Base-by-base conservation (phyloP, 2,329 filamentous ascomycete species). In the Diaporthe destruens region DNA sequence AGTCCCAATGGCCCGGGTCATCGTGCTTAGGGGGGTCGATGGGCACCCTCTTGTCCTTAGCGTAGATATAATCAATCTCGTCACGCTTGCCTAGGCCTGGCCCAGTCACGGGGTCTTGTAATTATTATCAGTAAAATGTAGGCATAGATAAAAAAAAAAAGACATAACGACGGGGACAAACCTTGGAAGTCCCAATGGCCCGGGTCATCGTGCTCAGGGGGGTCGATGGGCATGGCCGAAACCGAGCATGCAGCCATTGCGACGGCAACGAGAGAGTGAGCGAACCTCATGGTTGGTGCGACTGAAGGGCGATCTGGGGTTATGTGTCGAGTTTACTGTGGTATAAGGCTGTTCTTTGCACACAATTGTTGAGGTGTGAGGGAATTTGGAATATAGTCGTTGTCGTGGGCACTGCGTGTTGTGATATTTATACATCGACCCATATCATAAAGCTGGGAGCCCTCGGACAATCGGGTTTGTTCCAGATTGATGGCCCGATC, bases 91-190 rank as follows among this genome's bases (percentile, higher is more conserved):
- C 42, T 6, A 23, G 2, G 18, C 16, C 42, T 6, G 39, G 2
- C 39, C 34, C 39, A 5, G 39, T 16, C 39, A 63, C 6, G 20
- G 32, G 57, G 32, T 49, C 23, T 47, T 32, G 8, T 6, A 9
- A 6, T n/a, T 1, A 3, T 44, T 9, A 23, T 63, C 57, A 63
- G 7, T 25, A 7, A 42, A 32, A 32, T 63, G 18, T 9, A 1
- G 1, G 2, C 0, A 34, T 47, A 0, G 14, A 12, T 2, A 25
- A 14, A n/a, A n/a, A n/a, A n/a, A n/a, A n/a, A n/a, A 29, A 47
- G 8, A 25, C 6, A 20, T 8, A 8, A 32, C 8, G 6, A 5
- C 9, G 29, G 29, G 8, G 8, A 63, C 39, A n/a, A n/a, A n/a
- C n/a, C n/a, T n/a, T n/a, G n/a, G n/a, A n/a, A n/a, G n/a, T n/a